Base-by-base conservation (phyloP, 306 rosid genomes). In the Astragalus glycyphyllos region DNA sequence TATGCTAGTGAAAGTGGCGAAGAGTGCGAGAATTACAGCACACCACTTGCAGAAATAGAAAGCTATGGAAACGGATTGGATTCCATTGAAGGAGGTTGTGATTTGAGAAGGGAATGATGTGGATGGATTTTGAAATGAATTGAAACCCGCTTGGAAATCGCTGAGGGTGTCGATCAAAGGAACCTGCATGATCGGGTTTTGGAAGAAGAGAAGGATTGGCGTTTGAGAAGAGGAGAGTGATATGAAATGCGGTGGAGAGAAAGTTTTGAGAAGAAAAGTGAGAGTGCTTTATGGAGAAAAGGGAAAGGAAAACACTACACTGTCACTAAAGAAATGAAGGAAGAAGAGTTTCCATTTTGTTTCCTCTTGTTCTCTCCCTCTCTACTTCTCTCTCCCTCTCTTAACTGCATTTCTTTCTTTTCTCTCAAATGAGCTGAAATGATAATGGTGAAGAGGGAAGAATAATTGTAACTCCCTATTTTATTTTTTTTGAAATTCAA, bases 1-100 rank as follows among this genome's bases (percentile, higher is more conserved):
- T n/a, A 91, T 73, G 76, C 92, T 79, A 20, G 90, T 77, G 31
- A 89, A 77, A 37, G 96, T 84, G 8, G 97, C 96, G 4, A 87
- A 73, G 0, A 90, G 13, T 8, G 96, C 96, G 20, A 94, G 77
- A 69, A 94, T 77, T 0, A 94, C 44, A 41, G 97, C 99, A 11
- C 99, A 83, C 99, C 97, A 91, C 79, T 83, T 87, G 80, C 89
- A 90, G 59, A 94, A 61, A 69, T 70, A 70, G 54, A 66, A 76
- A 10, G 86, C 79, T 5, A 47, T 26, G 14, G 85, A 80, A 54
- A 89, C 61, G 2, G 80, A 68, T 55, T 83, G 81, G 20, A 77
- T 14, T 0, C 73, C 76, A 5, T 91, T 20, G 11, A 78, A 42
- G 4, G 87, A 60, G 4, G 82, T 55, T 17, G 82, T 14, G 44